Evolutionary conservation across 75 land plant species (phyloP).

Genomic region (Pinus albicaulis): DNA sequence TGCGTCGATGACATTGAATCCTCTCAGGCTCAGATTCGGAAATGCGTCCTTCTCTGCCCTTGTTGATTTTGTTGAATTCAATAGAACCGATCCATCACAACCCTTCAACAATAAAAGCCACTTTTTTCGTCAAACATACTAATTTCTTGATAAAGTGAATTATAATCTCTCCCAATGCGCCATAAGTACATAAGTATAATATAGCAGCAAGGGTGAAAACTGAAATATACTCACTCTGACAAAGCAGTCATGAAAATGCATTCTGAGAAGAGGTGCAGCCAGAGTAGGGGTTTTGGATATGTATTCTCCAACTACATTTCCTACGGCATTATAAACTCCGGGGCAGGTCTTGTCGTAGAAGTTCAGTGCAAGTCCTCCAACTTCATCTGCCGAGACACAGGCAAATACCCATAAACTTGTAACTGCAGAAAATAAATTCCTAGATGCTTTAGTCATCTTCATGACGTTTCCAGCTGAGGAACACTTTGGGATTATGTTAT

Average conservation of each 20-base stretch:
- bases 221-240: not conserved
- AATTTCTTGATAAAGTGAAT: not conserved
- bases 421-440: no score
- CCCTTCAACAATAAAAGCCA: conserved; percentile 24
- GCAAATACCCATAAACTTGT: no score
- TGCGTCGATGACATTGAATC: conserved; percentile 54
- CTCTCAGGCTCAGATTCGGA: conserved; percentile 47
- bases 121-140: not conserved
- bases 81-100: conserved; percentile 70
- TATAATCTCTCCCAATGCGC: no score
- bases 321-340: conserved; percentile 50
- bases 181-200: no score
- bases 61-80: conserved; percentile 46
- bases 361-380: not conserved
- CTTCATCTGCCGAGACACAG: not conserved
- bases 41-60: conserved; percentile 40
- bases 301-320: conserved; percentile 31
- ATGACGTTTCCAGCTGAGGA: no score
- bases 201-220: no score
- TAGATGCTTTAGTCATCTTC: no score
- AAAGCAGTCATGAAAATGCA: conserved; percentile 45
- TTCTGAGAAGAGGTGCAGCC: conserved; percentile 23
- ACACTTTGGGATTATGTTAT: no score
- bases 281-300: conserved; percentile 33
- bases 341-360: conserved; percentile 62